These are phyloP conservation scores for Candida albicans DNA, from an alignment of 1,139 yeast genomes.

Conservation along the genomic window DNA sequence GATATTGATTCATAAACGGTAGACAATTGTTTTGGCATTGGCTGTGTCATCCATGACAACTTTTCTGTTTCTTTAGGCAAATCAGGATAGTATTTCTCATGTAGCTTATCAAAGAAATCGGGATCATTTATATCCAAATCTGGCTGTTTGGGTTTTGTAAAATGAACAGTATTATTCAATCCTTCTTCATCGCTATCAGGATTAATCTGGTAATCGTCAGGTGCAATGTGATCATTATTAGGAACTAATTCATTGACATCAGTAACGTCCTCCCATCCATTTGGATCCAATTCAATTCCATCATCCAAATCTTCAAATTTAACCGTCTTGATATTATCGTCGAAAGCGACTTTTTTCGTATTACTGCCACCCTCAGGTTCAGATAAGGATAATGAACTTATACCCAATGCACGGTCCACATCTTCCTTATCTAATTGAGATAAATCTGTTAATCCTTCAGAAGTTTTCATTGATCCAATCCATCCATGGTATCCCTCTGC, in stretches of 20 bases:
- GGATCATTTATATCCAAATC: constrained; percentile 70
- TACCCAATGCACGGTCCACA: constrained; percentile 41
- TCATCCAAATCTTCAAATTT: constrained; percentile 36
- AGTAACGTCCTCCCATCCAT: constrained; percentile 44
- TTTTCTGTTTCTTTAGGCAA: constrained; percentile 80
- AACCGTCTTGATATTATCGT: constrained; percentile 37
- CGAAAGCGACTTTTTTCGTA: constrained; percentile 17
- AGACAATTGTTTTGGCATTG: constrained; percentile 47
- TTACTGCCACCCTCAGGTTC: constrained; percentile 7
- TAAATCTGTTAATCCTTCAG: constrained; percentile 32
- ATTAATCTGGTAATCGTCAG: constrained; percentile 45
- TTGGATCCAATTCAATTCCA: constrained; percentile 31
- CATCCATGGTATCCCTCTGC: constrained; percentile 71
- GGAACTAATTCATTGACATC: constrained; percentile 35
- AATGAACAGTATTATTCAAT: constrained; percentile 48
- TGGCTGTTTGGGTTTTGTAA: constrained; percentile 49
- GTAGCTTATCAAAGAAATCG: constrained; percentile 72
- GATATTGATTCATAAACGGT: constrained; percentile 60
- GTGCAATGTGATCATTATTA: constrained; percentile 32
- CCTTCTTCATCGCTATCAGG: constrained; percentile 27
- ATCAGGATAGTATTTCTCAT: constrained; percentile 85
- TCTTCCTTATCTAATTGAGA: constrained; percentile 39
- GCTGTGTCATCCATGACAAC: constrained; percentile 86
- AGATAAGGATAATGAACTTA: constrained; percentile 17
- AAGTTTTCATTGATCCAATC: constrained; percentile 64